Evolutionary conservation across 352 stramenopile genomes (phyloP), one percentile per base, ranked within the genome.

Genomic region (Pythium sp.): DNA sequence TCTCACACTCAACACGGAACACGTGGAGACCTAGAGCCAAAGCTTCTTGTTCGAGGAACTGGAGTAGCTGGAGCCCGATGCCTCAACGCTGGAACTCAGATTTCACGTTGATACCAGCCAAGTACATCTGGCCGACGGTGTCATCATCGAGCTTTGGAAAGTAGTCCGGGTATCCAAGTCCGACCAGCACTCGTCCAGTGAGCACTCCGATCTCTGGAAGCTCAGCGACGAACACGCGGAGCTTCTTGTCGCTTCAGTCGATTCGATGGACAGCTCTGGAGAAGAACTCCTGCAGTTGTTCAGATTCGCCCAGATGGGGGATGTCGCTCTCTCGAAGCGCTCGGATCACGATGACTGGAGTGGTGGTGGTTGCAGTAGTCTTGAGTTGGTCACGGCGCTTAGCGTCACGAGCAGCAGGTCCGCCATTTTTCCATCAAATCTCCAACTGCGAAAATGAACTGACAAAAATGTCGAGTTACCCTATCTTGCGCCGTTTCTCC

Each of bases 331-430:
- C 58, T 32, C 26, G 22, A 38, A 64, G 58, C 24, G 38, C 58
- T 55, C 58, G 58, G 38, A 64, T 64, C 58, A 38, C 15, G 38
- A 38, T 15, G 24, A 41, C 15, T n/a, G 41, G 22, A 11, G 18
- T 55, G 14, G 7, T 64, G 38, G 36, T 24, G 22, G 14, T 64
- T 15, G 12, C 5, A 15, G 15, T 22, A 46, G 55, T 11, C 20
- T 61, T 61, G 30, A 22, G 36, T 15, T 30, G 34, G 83, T 86
- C 41, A 88, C 86, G 41, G 80, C 83, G 68, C 78, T 88, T 60
- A 95, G 73, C 38, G 87, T 94, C 43, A 95, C 73, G 3, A 93
- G 82, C 70, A 87, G 74, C 58, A 92, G 73, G 47, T 90, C 78
- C 81, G 73, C 76, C 80, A 86, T 75, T 80, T 82, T 82, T 78